Base-by-base conservation (phyloP, 495 filamentous ascomycete species). In the Cryomyces antarcticus region DNA sequence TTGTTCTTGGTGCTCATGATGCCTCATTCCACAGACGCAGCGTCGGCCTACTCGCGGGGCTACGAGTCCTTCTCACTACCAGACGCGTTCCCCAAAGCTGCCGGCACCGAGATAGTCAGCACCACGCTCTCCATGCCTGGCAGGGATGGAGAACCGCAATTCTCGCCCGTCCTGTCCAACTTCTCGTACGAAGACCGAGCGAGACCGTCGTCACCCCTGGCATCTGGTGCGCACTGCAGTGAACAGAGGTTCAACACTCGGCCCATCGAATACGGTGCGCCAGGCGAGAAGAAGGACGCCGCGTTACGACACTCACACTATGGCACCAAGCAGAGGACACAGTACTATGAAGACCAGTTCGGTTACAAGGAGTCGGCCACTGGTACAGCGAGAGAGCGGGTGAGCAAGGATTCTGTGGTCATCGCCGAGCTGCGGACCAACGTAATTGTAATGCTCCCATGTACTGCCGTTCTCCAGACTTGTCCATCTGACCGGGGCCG, bases 361-460 rank as follows among this genome's bases (percentile, higher is more conserved):
- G 61, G 62, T 6, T 53, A 66, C 39, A 69, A 73, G 45, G 69
- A 72, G 4, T 24, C 17, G 17, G 17, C 17, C 17, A 52, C 55
- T 43, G 52, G 43, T 29, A 63, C 70, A 7, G 67, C 72, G 7
- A 64, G 64, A 44, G 71, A 80, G 37, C 66, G 71, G 29, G 60
- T 83, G 17, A 57, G 59, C 11, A 72, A 70, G 46, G 72, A 86
- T 46, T 75, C 82, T 12, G 65, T 80, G 41, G 70, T 94, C 42
- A 68, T 82, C 43, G 81, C 77, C 31, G 84, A 94, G 55, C 58
- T 96, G 30, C 77, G 73, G 52, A 83, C 82, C n/a, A 94, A 89
- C 55, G 72, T 75, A 31, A 80, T 77, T 55, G 84, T 87, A 65
- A 28, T 10, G n/a, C 30, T 27, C 30, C 35, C 42, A 9, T 13